Percentiles rank a stretch among this genome's conserved stretches.
These are phyloP conservation scores for Anthostomella pinea DNA, from an alignment of 2,329 filamentous ascomycete species.

Conservation along the genomic window DNA sequence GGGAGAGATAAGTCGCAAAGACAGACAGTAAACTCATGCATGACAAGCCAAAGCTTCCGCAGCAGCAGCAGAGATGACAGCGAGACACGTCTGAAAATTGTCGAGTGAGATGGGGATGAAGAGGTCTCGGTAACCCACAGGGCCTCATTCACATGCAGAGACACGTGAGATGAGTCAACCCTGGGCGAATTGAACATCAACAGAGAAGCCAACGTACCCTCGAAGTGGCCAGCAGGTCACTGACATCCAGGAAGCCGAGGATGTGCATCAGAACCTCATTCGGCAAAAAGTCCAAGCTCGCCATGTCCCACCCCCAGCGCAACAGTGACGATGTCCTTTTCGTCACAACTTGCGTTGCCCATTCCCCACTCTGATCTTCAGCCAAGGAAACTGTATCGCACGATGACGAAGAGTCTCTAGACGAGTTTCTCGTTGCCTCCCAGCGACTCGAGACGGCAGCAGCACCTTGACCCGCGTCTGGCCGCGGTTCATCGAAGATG, in stretches of 20 bases:
- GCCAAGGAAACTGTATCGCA: constrained; percentile 9
- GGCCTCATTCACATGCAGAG: neutral
- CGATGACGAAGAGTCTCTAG: constrained; percentile 11
- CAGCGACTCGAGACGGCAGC: constrained; percentile 10
- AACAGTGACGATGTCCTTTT: constrained; percentile 16
- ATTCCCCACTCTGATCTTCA: constrained; percentile 14
- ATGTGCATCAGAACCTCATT: constrained; percentile 57
- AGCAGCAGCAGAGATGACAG: no score
- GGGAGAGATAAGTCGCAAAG: no score
- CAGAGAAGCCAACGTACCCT: constrained; percentile 43
- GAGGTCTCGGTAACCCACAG: constrained; percentile 5
- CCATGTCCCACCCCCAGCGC: constrained; percentile 23
- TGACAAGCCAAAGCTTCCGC: no score
- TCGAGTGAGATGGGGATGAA: constrained; percentile 8
- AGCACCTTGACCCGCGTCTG: constrained; percentile 15
- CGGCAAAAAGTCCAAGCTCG: constrained; percentile 43
- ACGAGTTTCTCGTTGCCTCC: constrained; percentile 9
- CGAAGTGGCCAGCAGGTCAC: constrained; percentile 53
- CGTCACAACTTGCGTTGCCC: constrained; percentile 14
- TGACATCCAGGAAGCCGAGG: constrained; percentile 54
- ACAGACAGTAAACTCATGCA: constrained; percentile 6
- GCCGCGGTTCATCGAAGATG: constrained; percentile 12
- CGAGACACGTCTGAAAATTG: no score
- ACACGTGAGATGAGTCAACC: neutral
- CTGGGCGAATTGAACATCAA: constrained; percentile 1